Evolutionary conservation across 768 basidiomycete species (phyloP).

Genomic region (Tylopilus subfusipes): DNA sequence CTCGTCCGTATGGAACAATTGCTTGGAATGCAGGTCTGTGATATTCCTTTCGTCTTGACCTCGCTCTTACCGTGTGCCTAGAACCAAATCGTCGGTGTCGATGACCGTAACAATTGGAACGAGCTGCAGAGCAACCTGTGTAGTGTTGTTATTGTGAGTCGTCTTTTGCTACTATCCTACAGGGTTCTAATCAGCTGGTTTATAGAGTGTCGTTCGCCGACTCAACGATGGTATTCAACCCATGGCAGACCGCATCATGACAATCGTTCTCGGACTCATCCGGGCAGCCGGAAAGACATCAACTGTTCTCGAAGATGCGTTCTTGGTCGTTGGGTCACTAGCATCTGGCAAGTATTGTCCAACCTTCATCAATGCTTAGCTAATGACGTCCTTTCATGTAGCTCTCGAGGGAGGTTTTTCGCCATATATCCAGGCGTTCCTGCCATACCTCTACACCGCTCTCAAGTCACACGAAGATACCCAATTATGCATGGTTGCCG

Average conservation of each 20-base stretch:
- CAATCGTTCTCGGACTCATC: constrained; percentile 79
- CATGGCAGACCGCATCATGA: constrained; percentile 94
- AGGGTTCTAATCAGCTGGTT: constrained; percentile 2
- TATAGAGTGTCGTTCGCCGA: constrained; percentile 80
- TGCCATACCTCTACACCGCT: constrained; percentile 83
- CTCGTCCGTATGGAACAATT: too few species aligned
- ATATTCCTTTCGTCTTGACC: background rate
- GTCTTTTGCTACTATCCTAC: background rate
- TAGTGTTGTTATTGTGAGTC: constrained; percentile 77
- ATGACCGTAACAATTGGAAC: constrained; percentile 99
- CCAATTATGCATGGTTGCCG: constrained; percentile 91
- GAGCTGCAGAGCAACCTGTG: constrained; percentile 96
- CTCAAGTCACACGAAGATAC: constrained; percentile 93
- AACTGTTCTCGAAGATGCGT: constrained; percentile 93
- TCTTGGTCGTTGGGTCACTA: constrained; percentile 88
- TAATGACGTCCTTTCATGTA: constrained; percentile 20
- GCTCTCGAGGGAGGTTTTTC: constrained; percentile 77
- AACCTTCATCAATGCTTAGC: background rate
- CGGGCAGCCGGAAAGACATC: constrained; percentile 87
- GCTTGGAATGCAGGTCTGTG: too few species aligned
- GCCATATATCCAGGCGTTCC: constrained; percentile 80
- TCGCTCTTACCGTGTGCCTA: constrained; percentile 28
- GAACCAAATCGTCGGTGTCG: constrained; percentile 91
- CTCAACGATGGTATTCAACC: constrained; percentile 80
- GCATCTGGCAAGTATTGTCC: constrained; percentile 52